Conservation (phyloP, 371 early-diverging fungal genomes). For the Umbelopsis sp. region DNA sequence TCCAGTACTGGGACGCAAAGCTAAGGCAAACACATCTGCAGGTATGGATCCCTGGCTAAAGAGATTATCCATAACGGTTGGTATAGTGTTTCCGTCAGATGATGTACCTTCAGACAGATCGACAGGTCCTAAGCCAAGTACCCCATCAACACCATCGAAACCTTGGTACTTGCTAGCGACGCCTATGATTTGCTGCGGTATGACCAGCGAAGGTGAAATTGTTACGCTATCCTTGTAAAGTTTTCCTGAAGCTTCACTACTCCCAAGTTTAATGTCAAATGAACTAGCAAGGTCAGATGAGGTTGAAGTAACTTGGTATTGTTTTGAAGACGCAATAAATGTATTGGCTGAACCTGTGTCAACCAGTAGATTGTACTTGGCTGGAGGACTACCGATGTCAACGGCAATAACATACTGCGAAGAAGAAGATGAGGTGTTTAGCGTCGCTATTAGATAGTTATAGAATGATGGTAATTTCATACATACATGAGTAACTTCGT, state of each 20-base stretch:
- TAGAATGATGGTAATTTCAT: no score
- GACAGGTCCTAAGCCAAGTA: conserved; percentile 4
- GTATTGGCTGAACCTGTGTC: background rate
- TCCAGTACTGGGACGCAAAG: background rate
- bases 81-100: background rate
- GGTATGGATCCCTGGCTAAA: background rate
- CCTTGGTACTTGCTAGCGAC: background rate
- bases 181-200: background rate
- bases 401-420: background rate
- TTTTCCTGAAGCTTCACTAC: background rate
- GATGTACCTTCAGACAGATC: conserved; percentile 8
- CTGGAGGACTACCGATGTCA: background rate
- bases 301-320: background rate
- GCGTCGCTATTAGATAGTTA: no score
- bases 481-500: no score
- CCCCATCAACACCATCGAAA: background rate
- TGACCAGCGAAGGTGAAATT: background rate
- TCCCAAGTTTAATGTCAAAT: background rate
- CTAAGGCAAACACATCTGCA: background rate
- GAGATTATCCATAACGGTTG: background rate
- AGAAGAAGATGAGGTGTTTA: background rate
- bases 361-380: background rate
- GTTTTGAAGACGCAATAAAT: background rate
- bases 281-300: background rate
- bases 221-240: background rate